Evolutionary conservation across 495 filamentous ascomycete species (phyloP), one percentile per base, ranked within the genome.

Genomic region (Terfezia claveryi): DNA sequence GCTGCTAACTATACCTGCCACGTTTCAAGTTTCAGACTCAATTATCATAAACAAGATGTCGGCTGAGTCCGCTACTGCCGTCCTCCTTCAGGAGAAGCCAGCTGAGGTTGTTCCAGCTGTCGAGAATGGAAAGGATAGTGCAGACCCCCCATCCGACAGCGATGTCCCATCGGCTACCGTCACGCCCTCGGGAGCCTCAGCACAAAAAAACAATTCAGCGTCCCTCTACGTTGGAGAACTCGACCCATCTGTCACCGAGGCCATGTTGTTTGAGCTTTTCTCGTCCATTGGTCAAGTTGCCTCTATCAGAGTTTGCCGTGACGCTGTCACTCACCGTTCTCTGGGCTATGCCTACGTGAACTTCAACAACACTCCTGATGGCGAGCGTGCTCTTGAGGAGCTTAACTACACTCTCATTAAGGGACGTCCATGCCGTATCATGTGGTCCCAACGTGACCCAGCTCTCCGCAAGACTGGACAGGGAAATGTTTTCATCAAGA

Each of bases 401-500:
- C 79, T 99, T 58, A 99, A 99, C 80, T 99, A 99, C 75, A 99
- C 92, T 57, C 74, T 94, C 60, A 96, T 99, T 76, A 96, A 96
- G 79, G 86, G 86, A 64, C 87, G 85, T 68, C 89, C 91, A 37
- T 96, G 92, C 81, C 91, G 91, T 70, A 99, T 99, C 77, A 99
- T 99, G 91, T 99, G 91, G 91, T 96, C 92, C 57, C 91, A 99
- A 77, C 91, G 91, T 71, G 91, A 99, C 72, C 91, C 91, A 60
- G 91, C 89, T 68, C 77, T 96, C 65, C 91, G 91, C 73, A 99
- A 99, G 81, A 99, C 87, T 63, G 91, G 91, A 61, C 88, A 95
- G 72, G 91, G 91, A 67, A 99, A 99, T 67, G 87, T 99, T 63
- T 99, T 99, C 78, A 99, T 99, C 80, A 99, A 99, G 80, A 99